Evolutionary conservation across 2,329 filamentous ascomycete species (phyloP), one percentile per base, ranked within the genome.

Genomic region (Aspergillus ochraceoroseus): DNA sequence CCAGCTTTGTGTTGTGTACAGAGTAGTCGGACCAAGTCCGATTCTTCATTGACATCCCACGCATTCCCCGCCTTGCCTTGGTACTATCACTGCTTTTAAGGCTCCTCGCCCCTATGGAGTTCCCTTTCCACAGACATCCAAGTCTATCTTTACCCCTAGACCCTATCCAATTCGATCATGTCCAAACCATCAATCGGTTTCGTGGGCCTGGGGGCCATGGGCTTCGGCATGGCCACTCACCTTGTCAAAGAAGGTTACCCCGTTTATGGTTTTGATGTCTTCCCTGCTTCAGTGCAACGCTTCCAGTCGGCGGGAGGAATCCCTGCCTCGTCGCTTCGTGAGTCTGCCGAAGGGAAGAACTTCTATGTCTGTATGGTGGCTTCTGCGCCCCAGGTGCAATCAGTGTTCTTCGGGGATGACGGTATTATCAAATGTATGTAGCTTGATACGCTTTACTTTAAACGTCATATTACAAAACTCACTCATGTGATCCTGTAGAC

Each of bases 191-290:
- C 64, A 38, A 68, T 85, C 38, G 75, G 78, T 49, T 86, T 87
- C 64, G 80, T 84, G 48, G 84, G 84, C 70, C 80, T 88, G 2
- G 84, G 84, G 41, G 83, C 83, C 64, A 87, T 87, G 84, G 84
- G 84, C 58, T 84, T 86, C 61, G 84, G 84, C 58, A 87, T 88
- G 83, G 84, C 84, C 48, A 84, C 77, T 44, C 75, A 87, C 58
- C 75, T 88, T 31, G 70, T 87, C 54, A 78, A 79, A 51, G 67
- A 76, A 48, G 81, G 81, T 43, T 85, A 82, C 62, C 46, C 67
- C 17, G 82, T 87, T 15, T 81, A 77, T 14, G 83, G 83, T 41
- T 87, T 80, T 59, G 84, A 88, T 56, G 76, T 87, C 27, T 86
- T 77, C 67, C 68, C 69, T 2, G 79, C 82, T 4, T 80, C 82